phyloP scores from a whole-genome alignment of 2,329 filamentous ascomycete species.

The Sclerotinia sclerotiorum region DNA sequence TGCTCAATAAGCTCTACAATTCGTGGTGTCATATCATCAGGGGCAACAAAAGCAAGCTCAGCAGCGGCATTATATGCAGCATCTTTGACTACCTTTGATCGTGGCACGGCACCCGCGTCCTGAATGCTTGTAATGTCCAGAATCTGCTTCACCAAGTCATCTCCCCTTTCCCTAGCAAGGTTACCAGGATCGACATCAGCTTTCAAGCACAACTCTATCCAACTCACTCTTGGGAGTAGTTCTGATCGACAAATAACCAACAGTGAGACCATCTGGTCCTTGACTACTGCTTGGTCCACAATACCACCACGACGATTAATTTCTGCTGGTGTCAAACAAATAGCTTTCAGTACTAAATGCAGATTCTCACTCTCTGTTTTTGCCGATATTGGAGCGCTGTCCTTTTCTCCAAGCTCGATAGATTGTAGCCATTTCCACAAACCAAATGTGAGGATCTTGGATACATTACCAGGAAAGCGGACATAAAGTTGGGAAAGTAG shows the following conservation, averaged over 20 bases:
- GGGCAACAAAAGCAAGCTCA: slow-evolving; percentile 90
- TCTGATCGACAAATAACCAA: slow-evolving; percentile 76
- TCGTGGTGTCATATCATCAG: slow-evolving; percentile 73
- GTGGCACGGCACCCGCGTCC: slow-evolving; percentile 45
- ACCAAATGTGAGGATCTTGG: slow-evolving; percentile 64
- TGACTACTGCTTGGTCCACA: slow-evolving; percentile 52
- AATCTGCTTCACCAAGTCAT: slow-evolving; percentile 68
- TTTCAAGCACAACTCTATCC: slow-evolving; percentile 85
- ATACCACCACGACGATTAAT: slow-evolving; percentile 46
- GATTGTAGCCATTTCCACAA: slow-evolving; percentile 78
- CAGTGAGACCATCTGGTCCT: slow-evolving; percentile 72
- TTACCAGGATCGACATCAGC: slow-evolving; percentile 80
- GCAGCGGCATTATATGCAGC: slow-evolving; percentile 84
- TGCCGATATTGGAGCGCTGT: slow-evolving; percentile 65
- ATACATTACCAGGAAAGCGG: slow-evolving; percentile 56
- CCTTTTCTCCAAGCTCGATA: slow-evolving; percentile 71
- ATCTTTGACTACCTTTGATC: slow-evolving; percentile 51
- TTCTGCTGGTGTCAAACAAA: slow-evolving; percentile 61
- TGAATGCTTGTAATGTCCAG: slow-evolving; percentile 48
- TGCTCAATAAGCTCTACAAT: slow-evolving; percentile 71
- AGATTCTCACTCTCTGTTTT: slow-evolving; percentile 67
- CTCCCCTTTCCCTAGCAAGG: slow-evolving; percentile 64
- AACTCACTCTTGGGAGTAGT: slow-evolving; percentile 73
- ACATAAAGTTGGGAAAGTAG: slow-evolving; percentile 66
- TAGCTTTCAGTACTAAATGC: slow-evolving; percentile 58